Conservation (phyloP, 305 asterid species). For the Fraxinus greggii region DNA sequence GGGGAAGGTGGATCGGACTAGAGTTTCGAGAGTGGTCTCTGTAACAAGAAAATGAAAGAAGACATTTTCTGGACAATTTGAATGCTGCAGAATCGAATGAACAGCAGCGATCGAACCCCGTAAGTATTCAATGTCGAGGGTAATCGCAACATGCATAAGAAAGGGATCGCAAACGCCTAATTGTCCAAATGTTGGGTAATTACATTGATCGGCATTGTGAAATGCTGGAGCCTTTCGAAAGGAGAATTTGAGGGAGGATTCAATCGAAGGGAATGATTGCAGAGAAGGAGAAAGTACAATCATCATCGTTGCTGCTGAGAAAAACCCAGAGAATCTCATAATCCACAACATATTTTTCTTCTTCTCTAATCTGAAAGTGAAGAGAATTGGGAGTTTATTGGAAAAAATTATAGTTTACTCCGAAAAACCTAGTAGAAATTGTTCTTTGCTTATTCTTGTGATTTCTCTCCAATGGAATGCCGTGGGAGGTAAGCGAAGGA, state of each 20-base stretch:
- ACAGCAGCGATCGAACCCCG: slow-evolving; percentile 27
- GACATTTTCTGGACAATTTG: slow-evolving; percentile 21
- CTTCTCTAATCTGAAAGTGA: not conserved
- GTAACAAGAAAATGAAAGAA: slow-evolving; percentile 25
- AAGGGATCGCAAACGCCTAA: slow-evolving; percentile 4
- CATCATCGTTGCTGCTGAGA: not conserved
- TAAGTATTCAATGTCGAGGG: slow-evolving; percentile 16
- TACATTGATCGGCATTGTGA: not conserved
- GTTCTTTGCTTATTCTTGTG: not conserved
- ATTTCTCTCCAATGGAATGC: not conserved
- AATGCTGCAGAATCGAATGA: slow-evolving; percentile 22
- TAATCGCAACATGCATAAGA: slow-evolving; percentile 21
- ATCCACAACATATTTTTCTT: not conserved
- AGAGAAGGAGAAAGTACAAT: not conserved
- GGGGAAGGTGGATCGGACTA: slow-evolving; percentile 31
- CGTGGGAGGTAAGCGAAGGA: not conserved
- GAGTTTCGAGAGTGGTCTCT: not conserved
- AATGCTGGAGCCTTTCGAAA: not conserved
- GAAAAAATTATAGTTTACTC: not conserved
- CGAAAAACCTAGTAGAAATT: not conserved
- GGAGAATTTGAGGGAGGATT: not conserved
- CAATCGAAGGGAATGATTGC: not conserved
- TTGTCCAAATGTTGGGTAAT: not conserved
- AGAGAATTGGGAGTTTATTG: not conserved
- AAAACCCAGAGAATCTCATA: not conserved